phyloP scores from a whole-genome alignment of 225 moss, liverwort and hornwort species.

The Polytrichum commune region DNA sequence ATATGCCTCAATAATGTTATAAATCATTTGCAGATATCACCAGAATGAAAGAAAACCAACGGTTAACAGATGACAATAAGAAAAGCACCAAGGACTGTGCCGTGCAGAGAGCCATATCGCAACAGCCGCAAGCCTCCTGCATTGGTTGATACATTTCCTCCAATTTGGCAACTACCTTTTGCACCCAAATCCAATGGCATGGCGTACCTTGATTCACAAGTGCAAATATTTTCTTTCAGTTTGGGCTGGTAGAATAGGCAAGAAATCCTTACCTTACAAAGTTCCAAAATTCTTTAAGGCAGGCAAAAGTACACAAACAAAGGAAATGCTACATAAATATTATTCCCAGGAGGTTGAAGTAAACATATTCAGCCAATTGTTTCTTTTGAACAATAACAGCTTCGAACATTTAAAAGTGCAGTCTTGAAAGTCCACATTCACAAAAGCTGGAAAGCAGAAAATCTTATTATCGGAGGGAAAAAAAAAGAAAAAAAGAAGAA shows the following conservation, averaged over 20 bases:
- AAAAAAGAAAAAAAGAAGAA: neutral
- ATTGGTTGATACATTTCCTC: conserved; percentile 96
- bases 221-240: neutral
- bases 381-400: too few species aligned
- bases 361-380: too few species aligned
- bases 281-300: too few species aligned
- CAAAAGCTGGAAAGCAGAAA: too few species aligned
- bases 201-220: conserved; percentile 58
- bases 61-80: neutral
- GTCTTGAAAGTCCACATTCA: too few species aligned
- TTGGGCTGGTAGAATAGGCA: neutral
- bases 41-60: neutral
- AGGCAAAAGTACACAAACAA: too few species aligned
- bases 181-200: conserved; percentile 99
- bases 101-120: conserved; percentile 96
- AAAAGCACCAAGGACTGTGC: conserved; percentile 74
- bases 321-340: too few species aligned
- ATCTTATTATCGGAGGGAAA: too few species aligned
- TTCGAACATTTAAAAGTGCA: too few species aligned
- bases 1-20: too few species aligned
- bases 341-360: too few species aligned
- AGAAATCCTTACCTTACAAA: neutral
- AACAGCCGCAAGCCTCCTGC: conserved; percentile 90
- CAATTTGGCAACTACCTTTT: conserved; percentile 99
- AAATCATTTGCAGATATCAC: too few species aligned